Evolutionary conservation across 2,329 filamentous ascomycete genomes (phyloP).

Genomic region (Fusarium sp.): DNA sequence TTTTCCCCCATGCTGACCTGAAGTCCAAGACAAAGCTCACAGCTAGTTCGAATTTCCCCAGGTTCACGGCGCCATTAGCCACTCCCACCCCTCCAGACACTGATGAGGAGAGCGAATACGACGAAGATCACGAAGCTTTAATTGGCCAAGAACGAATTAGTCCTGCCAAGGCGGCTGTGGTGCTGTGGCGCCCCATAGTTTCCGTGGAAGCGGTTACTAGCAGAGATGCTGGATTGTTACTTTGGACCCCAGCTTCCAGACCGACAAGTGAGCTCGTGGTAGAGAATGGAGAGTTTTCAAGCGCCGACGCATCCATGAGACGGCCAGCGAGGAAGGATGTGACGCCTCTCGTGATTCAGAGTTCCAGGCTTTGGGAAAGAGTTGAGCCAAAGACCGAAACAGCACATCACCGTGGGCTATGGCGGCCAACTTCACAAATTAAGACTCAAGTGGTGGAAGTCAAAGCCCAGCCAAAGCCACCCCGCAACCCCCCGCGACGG

Average conservation of each 20-base stretch:
- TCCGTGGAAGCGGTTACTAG: conserved; percentile 24
- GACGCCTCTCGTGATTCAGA: conserved; percentile 42
- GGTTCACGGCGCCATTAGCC: conserved; percentile 27
- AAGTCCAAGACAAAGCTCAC: conserved; percentile 25
- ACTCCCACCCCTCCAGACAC: conserved; percentile 66
- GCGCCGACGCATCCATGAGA: conserved; percentile 15
- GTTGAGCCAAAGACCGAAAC: conserved; percentile 7
- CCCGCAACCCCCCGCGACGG: conserved; percentile 67
- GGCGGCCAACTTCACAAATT: conserved; percentile 34
- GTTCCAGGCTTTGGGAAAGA: conserved; percentile 43
- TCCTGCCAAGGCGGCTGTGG: conserved; percentile 38
- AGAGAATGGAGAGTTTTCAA: conserved; percentile 14
- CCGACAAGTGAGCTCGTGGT: conserved; percentile 19
- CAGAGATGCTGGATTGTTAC: conserved; percentile 28
- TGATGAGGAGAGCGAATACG: conserved; percentile 58
- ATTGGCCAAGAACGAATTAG: conserved; percentile 29
- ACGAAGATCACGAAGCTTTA: conserved; percentile 37
- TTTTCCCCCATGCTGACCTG: conserved; percentile 34
- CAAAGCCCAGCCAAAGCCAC: conserved; percentile 57
- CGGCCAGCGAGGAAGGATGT: conserved; percentile 24
- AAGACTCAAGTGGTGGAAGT: conserved; percentile 35
- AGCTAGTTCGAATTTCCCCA: conserved; percentile 34
- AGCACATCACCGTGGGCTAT: conserved; percentile 31
- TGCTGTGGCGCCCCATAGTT: conserved; percentile 42
- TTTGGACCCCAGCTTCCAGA: conserved; percentile 43